phyloP scores from a whole-genome alignment of 306 rosid species.

The Aeschynomene evenia region DNA sequence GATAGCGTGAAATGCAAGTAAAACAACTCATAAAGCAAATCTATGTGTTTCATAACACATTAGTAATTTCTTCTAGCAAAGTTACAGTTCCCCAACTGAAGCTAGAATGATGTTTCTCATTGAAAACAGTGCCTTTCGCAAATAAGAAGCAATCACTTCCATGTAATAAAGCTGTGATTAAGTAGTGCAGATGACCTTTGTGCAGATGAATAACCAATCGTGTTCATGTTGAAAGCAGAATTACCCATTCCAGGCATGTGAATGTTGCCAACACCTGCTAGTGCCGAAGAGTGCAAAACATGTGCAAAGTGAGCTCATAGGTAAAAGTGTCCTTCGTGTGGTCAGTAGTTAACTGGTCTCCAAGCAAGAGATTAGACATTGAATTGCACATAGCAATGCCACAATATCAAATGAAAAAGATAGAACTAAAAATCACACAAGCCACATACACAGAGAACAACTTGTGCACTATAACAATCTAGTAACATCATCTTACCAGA shows the following conservation, averaged over 20 bases:
- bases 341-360: slow-evolving; percentile 60
- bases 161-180: slow-evolving; percentile 68
- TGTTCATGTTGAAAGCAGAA: slow-evolving; percentile 95
- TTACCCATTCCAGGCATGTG: slow-evolving; percentile 98
- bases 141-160: slow-evolving; percentile 53
- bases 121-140: slow-evolving; percentile 42
- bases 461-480: slow-evolving; percentile 8
- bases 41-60: slow-evolving; percentile 31
- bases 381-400: slow-evolving; percentile 14
- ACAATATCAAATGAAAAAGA: not conserved
- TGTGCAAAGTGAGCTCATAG: slow-evolving; percentile 93
- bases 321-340: slow-evolving; percentile 74
- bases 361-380: slow-evolving; percentile 34
- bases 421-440: slow-evolving; percentile 27
- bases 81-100: slow-evolving; percentile 25
- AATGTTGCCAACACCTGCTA: slow-evolving; percentile 99
- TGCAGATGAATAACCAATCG: slow-evolving; percentile 98
- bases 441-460: slow-evolving; percentile 2
- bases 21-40: slow-evolving; percentile 18
- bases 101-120: slow-evolving; percentile 28
- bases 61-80: slow-evolving; percentile 21
- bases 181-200: slow-evolving; percentile 99
- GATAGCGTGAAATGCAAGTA: slow-evolving; percentile 11
- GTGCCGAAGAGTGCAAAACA: slow-evolving; percentile 99
- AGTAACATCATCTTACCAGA: slow-evolving; percentile 58